phyloP scores from a whole-genome alignment of 306 rosid genomes.

The Potentilla sterilis region DNA sequence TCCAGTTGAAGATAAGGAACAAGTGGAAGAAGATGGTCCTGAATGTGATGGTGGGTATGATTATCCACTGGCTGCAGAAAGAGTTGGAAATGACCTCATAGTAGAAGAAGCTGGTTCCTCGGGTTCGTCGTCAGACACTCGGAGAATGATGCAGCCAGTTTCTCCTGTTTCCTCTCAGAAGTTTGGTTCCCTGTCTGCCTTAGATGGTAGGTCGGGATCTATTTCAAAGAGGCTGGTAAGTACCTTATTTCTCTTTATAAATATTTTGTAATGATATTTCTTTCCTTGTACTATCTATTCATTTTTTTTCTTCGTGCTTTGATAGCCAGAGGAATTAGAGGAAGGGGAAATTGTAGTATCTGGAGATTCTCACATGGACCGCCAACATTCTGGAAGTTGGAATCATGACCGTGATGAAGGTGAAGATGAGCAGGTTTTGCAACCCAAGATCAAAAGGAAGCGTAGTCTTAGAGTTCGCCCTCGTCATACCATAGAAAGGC shows the following conservation, averaged over 20 bases:
- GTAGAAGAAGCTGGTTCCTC: conserved; percentile 74
- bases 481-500: conserved; percentile 68
- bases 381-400: conserved; percentile 91
- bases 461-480: conserved; percentile 90
- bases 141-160: conserved; percentile 49
- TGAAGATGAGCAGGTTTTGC: conserved; percentile 93
- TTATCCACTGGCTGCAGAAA: conserved; percentile 55
- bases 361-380: conserved; percentile 89
- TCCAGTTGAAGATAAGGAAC: conserved; percentile 48
- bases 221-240: conserved; percentile 68
- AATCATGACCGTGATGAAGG: conserved; percentile 91
- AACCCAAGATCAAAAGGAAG: conserved; percentile 85
- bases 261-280: conserved; percentile 19
- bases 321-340: conserved; percentile 82
- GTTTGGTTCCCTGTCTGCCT: conserved; percentile 87
- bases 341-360: conserved; percentile 96
- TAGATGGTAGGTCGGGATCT: conserved; percentile 81
- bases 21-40: conserved; percentile 57
- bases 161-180: conserved; percentile 83
- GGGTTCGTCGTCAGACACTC: conserved; percentile 74
- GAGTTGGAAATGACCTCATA: conserved; percentile 43
- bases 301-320: conserved; percentile 37
- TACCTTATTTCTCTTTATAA: conserved; percentile 29
- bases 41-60: conserved; percentile 56
- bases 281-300: conserved; percentile 33